Evolutionary conservation across 2,329 filamentous ascomycete genomes (phyloP), one percentile per base, ranked within the genome.

Genomic region (Magnaporthales sp.): DNA sequence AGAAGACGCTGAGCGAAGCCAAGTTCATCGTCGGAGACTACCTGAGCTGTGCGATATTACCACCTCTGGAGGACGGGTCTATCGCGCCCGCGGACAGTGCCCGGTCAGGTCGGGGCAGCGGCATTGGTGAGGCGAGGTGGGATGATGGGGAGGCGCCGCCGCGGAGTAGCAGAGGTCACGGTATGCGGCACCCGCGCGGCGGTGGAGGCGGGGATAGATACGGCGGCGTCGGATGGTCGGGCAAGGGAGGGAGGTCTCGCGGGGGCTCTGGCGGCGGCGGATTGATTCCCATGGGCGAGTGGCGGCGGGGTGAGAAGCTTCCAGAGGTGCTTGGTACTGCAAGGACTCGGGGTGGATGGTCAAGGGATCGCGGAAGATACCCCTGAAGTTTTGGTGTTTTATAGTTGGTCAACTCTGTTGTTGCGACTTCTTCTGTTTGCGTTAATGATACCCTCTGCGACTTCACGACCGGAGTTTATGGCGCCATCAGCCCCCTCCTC

Each of bases 1-100:
- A 88, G 30, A 94, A 90, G 79, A 93, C 91, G 9, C 78, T 98
- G 32, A 83, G 83, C 51, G 91, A 96, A 66, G 88, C 86, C 38
- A 86, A 89, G 26, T 96, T 97, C 73, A 90, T 97, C 11, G 90
- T 95, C 69, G 94, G 94, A 0, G 94, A 98, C 77, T 96, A 91
- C 74, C 83, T 98, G 56, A 89, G 90, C 67, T 94, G 91, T 75
- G 91, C 92, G 5, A 88, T 97, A 68, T 80, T 94, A 67, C 89
- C 91, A 58, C 91, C 92, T 0, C 79, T 91, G 29, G 80, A 86
- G 32, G 73, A 73, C 74, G 93, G 93, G 0, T 86, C 85, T 32
- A 88, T 96, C 54, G 88, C 89, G 60, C 86, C 90, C 10, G 80
- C 84, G n/a, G 80, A 83, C 13, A 80, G 80, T 26, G 80, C 82